Evolutionary conservation across 2,329 filamentous ascomycete species (phyloP), one percentile per base, ranked within the genome.

Genomic region (Zymoseptoria pseudotritici): DNA sequence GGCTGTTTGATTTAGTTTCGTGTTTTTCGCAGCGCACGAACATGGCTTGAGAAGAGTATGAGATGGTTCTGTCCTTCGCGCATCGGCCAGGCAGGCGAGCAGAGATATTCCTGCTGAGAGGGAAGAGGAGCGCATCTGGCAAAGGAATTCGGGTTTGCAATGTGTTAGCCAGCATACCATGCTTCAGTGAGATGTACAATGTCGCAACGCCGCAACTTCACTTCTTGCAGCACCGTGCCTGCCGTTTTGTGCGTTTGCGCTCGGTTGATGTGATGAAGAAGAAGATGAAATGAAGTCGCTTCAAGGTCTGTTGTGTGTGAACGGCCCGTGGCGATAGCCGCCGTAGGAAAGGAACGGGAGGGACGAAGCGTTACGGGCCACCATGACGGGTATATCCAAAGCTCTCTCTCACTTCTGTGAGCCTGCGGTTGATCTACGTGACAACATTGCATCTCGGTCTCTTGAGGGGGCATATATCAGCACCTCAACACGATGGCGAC

Each of bases 401-500:
- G 36, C 36, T 46, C 11, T 46, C 36, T 53, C 20, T 24, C 20
- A 26, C 26, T 53, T 53, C 50, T 21, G 26, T 55, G 26, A 13
- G 36, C 36, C 36, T n/a, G 36, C 36, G 36, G 6, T 46, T n/a
- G 36, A 46, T 17, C 36, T 7, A 46, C 36, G 4, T 7, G 13
- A 46, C 36, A 17, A 46, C 13, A 46, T n/a, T 46, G 36, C 36
- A 46, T 17, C 36, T 17, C 36, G 17, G 17, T 4, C 42, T 19
- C 42, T 19, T 54, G 52, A 49, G n/a, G 26, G 13, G n/a, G 26
- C 13, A 20, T 20, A 2, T 7, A n/a, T 17, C 13, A 46, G 17
- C n/a, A 52, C 10, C 21, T 42, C 49, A 50, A 13, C 8, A 55
- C 50, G 50, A 71, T 71, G 63, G 63, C 69, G 4, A 53, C 57